These are phyloP conservation scores for Cruciata laevipes DNA, from an alignment of 257 asterid genomes.

Conservation along the genomic window DNA sequence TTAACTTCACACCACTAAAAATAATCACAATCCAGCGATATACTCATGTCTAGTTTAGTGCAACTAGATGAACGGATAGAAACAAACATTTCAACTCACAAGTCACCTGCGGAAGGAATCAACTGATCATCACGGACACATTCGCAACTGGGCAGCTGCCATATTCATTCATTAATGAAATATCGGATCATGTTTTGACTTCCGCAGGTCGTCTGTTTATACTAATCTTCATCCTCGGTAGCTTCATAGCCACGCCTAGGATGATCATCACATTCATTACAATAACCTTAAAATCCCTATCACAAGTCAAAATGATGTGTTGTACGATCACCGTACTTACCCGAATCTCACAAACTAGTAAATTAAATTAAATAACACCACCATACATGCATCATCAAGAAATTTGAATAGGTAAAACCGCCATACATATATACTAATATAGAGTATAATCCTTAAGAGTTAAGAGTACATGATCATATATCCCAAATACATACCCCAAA, in stretches of 20 bases:
- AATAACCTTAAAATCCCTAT: no score
- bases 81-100: neutral
- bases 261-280: no score
- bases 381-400: neutral
- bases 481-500: neutral
- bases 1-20: neutral
- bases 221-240: neutral
- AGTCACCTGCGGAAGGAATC: neutral
- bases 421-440: neutral
- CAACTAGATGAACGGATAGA: neutral
- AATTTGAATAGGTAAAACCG: neutral
- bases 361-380: no score
- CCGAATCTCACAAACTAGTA: no score
- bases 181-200: neutral
- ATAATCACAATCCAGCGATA: no score
- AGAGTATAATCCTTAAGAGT: neutral
- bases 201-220: neutral
- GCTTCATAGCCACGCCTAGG: no score
- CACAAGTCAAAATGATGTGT: neutral
- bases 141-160: no score
- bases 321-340: neutral
- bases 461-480: no score
- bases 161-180: no score
- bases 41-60: neutral
- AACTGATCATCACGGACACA: neutral